Evolutionary conservation across 1,284 basidiomycete genomes (phyloP).

Genomic region (Leccinum pachyderme): DNA sequence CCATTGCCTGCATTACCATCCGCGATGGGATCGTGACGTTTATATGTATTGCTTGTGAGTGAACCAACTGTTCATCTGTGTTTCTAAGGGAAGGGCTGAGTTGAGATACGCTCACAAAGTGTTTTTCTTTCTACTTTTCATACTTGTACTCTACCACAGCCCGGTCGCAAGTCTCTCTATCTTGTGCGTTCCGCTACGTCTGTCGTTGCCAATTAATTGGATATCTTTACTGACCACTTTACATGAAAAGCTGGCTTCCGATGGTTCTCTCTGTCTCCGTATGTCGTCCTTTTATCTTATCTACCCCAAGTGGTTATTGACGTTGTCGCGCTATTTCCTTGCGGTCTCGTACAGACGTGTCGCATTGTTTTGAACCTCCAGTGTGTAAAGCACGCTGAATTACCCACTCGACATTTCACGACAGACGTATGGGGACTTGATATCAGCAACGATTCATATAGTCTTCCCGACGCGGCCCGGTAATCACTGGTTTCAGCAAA

Average conservation of each 20-base stretch:
- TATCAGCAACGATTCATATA: slow-evolving; percentile 15
- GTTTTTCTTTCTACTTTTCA: slow-evolving; percentile 7
- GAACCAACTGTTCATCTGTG: background rate
- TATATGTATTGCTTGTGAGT: slow-evolving; percentile 16
- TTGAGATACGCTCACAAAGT: background rate
- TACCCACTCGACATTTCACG: slow-evolving; percentile 5
- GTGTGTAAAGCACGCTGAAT: background rate
- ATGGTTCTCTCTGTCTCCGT: slow-evolving; percentile 17
- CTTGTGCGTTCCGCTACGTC: slow-evolving; percentile 7
- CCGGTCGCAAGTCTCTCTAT: slow-evolving; percentile 11
- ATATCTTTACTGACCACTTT: background rate
- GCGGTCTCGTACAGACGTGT: slow-evolving; percentile 10
- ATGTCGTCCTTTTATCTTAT: background rate
- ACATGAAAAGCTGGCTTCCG: slow-evolving; percentile 22
- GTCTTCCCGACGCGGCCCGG: slow-evolving; percentile 3
- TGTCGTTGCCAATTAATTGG: background rate
- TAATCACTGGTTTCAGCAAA: background rate
- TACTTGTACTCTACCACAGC: slow-evolving; percentile 5
- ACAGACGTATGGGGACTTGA: slow-evolving; percentile 19
- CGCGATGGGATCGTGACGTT: slow-evolving; percentile 25
- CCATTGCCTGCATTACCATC: slow-evolving; percentile 22
- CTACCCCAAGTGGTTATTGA: background rate
- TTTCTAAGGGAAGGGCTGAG: background rate
- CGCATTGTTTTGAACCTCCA: slow-evolving; percentile 27
- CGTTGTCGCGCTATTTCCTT: no score